These are phyloP conservation scores for Albifimbria verrucaria DNA, from an alignment of 2,329 filamentous ascomycete species.

Conservation along the genomic window DNA sequence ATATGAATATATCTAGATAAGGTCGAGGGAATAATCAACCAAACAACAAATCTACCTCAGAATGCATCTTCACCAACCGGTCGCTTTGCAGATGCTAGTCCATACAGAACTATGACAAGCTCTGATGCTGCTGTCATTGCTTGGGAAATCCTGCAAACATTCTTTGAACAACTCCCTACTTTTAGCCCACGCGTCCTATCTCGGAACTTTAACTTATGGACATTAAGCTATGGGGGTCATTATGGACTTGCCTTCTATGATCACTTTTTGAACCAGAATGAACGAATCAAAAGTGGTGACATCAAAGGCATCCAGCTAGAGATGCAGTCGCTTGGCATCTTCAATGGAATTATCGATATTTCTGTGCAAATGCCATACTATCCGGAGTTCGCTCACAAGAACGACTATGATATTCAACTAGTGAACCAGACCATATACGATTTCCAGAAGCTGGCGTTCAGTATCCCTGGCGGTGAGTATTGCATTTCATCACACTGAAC, in stretches of 20 bases:
- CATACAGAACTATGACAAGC: constrained; percentile 7
- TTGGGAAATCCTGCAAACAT: constrained; percentile 11
- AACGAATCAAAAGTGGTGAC: not conserved
- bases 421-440: constrained; percentile 12
- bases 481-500: constrained; percentile 5
- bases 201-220: not conserved
- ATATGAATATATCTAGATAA: not conserved
- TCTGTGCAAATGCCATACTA: constrained; percentile 6
- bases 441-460: constrained; percentile 5
- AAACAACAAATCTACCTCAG: not conserved
- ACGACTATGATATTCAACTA: constrained; percentile 8
- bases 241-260: constrained; percentile 10
- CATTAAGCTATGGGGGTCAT: constrained; percentile 10
- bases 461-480: not conserved
- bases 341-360: constrained; percentile 10
- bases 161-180: constrained; percentile 8
- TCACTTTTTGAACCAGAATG: constrained; percentile 9
- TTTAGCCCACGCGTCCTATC: constrained; percentile 8
- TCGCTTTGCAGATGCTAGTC: constrained; percentile 7
- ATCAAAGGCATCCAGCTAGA: constrained; percentile 8
- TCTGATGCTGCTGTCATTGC: constrained; percentile 7
- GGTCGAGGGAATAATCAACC: not conserved
- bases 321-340: constrained; percentile 10
- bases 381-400: constrained; percentile 6
- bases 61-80: not conserved